phyloP scores from a whole-genome alignment of 1,284 basidiomycete species.

The Xanthoconium separans region DNA sequence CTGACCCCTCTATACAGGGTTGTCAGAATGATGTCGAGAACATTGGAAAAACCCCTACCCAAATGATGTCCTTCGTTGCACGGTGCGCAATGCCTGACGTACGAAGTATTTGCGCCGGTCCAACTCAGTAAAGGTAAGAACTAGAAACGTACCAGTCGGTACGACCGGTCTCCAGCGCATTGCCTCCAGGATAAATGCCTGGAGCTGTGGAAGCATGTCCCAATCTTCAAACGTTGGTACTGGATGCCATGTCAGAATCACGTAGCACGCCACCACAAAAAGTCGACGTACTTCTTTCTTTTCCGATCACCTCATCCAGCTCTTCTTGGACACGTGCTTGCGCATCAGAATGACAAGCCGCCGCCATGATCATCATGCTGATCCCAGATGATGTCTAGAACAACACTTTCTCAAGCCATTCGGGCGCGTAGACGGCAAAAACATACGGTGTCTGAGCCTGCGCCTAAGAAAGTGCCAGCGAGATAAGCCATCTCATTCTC shows the following conservation, averaged over 20 bases:
- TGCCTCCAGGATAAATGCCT: conserved; percentile 13
- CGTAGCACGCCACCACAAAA: not conserved
- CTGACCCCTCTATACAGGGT: conserved; percentile 11
- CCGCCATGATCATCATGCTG: not conserved
- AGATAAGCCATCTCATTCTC: conserved; percentile 19
- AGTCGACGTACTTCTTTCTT: conserved; percentile 1
- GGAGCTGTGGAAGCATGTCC: conserved; percentile 4
- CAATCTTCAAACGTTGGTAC: conserved; percentile 13
- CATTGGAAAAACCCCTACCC: conserved; percentile 3
- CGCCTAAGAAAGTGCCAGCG: conserved; percentile 7
- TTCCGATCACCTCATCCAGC: conserved; percentile 10
- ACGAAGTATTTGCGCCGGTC: not conserved
- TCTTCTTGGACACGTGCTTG: conserved; percentile 15
- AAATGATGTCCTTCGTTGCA: conserved; percentile 12
- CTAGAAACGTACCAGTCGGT: conserved; percentile 1
- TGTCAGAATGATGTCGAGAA: not conserved
- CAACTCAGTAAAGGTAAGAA: not conserved
- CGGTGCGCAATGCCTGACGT: conserved; percentile 6
- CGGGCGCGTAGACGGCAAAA: not conserved
- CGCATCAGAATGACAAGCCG: conserved; percentile 7
- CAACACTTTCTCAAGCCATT: too few species aligned
- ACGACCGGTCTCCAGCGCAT: conserved; percentile 13
- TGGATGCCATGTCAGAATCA: not conserved
- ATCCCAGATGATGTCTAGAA: conserved; percentile 1
- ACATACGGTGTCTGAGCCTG: conserved; percentile 6